A percentile compares a stretch with the other conserved stretches of the same genome.
Conservation (phyloP, 306 rosid species). For the Elaeagnus macrophylla region DNA sequence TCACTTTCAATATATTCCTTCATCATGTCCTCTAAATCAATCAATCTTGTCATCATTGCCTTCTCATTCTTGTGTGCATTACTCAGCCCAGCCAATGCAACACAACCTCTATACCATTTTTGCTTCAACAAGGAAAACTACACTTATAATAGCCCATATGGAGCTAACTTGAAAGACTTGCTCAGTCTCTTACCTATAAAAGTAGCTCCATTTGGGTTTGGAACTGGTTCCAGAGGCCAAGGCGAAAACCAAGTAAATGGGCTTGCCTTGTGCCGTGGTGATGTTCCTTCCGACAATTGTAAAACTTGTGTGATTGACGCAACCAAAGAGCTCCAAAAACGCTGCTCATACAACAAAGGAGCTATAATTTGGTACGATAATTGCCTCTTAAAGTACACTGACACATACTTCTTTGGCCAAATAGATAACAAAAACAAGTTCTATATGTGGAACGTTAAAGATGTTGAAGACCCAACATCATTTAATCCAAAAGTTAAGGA, state of each 20-base stretch:
- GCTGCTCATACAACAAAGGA: conserved; percentile 26
- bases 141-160: conserved; percentile 28
- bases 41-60: not conserved
- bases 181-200: conserved; percentile 11
- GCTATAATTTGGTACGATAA: conserved; percentile 30
- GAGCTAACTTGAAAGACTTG: conserved; percentile 17
- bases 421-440: conserved; percentile 23
- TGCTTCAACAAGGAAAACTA: conserved; percentile 41
- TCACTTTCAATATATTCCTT: not conserved
- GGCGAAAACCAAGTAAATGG: conserved; percentile 24
- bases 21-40: conserved; percentile 16
- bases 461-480: conserved; percentile 7
- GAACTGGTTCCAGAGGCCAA: conserved; percentile 9
- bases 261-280: conserved; percentile 33
- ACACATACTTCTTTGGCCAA: conserved; percentile 21
- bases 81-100: conserved; percentile 33
- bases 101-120: conserved; percentile 32
- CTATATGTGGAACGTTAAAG: conserved; percentile 18
- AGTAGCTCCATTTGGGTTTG: conserved; percentile 28
- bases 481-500: conserved; percentile 20
- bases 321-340: conserved; percentile 7
- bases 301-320: conserved; percentile 22
- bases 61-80: conserved; percentile 16
- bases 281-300: conserved; percentile 19
- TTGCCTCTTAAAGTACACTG: conserved; percentile 31